Evolutionary conservation across 352 stramenopile species (phyloP).

Genomic region (Globisporangium abappressorium): DNA sequence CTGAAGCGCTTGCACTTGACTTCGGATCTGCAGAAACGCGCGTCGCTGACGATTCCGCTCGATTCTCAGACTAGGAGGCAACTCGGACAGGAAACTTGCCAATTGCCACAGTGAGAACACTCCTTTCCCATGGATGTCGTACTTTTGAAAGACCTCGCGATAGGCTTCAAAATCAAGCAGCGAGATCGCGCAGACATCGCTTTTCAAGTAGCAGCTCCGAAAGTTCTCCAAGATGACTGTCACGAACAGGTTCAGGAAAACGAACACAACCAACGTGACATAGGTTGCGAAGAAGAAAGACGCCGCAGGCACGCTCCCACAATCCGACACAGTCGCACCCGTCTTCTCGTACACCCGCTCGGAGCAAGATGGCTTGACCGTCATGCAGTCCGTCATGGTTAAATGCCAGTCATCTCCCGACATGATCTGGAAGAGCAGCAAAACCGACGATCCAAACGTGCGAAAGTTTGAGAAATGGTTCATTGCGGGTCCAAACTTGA

Average conservation of each 20-base stretch:
- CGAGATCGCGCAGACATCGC: conserved; percentile 69
- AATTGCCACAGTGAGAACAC: conserved; percentile 70
- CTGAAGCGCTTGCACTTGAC: conserved; percentile 59
- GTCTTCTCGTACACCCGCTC: conserved; percentile 33
- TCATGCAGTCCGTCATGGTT: conserved; percentile 81
- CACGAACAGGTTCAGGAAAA: conserved; percentile 84
- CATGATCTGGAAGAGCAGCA: conserved; percentile 83
- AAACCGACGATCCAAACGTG: conserved; percentile 50
- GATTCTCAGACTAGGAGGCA: conserved; percentile 52
- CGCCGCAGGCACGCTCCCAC: conserved; percentile 38
- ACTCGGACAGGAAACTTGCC: conserved; percentile 45
- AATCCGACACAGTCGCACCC: conserved; percentile 53
- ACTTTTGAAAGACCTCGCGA: conserved; percentile 63
- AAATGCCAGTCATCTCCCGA: conserved; percentile 80
- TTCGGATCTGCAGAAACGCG: conserved; percentile 68
- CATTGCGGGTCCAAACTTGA: conserved; percentile 54
- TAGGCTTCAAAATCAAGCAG: conserved; percentile 77
- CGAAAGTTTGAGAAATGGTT: conserved; percentile 76
- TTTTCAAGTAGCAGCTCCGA: conserved; percentile 73
- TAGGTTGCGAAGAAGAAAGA: conserved; percentile 71
- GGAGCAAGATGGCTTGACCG: conserved; percentile 49
- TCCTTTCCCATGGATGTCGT: conserved; percentile 51
- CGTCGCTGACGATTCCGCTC: conserved; percentile 37
- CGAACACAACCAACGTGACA: conserved; percentile 74
- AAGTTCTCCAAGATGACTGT: conserved; percentile 84